Evolutionary conservation across 148 eudicot genomes (phyloP).

Genomic region (Talinum fruticosum): DNA sequence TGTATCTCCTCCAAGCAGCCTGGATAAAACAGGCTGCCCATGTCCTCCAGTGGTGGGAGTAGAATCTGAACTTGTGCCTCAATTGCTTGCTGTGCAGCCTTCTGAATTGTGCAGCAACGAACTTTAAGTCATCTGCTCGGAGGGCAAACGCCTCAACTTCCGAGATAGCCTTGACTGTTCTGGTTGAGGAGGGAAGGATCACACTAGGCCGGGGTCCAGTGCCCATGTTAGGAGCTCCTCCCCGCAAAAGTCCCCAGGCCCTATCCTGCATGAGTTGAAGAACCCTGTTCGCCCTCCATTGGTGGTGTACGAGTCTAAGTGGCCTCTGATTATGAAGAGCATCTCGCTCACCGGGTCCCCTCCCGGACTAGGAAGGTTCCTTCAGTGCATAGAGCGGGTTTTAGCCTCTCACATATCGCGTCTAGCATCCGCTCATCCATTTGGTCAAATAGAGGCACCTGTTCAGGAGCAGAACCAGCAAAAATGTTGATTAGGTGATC

Average conservation of each 20-base stretch:
- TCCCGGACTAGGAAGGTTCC: slow-evolving; percentile 66
- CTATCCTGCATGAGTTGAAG: slow-evolving; percentile 61
- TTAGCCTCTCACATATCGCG: slow-evolving; percentile 81
- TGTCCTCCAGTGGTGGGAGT: slow-evolving; percentile 80
- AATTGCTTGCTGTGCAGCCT: slow-evolving; percentile 75
- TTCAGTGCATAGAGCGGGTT: slow-evolving; percentile 62
- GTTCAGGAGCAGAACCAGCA: slow-evolving; percentile 5
- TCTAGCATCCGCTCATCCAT: slow-evolving; percentile 80
- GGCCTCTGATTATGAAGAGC: slow-evolving; percentile 81
- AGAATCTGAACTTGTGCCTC: slow-evolving; percentile 65
- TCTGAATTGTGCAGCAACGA: slow-evolving; percentile 68
- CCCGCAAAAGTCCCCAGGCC: slow-evolving; percentile 81
- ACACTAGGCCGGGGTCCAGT: slow-evolving; percentile 48
- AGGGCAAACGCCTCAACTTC: slow-evolving; percentile 90
- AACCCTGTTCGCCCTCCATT: slow-evolving; percentile 83
- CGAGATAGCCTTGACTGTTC: slow-evolving; percentile 68
- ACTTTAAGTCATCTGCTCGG: slow-evolving; percentile 59
- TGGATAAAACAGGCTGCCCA: slow-evolving; percentile 90
- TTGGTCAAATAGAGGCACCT: slow-evolving; percentile 82
- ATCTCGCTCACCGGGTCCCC: slow-evolving; percentile 78
- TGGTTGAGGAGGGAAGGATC: slow-evolving; percentile 72
- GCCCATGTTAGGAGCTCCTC: slow-evolving; percentile 89
- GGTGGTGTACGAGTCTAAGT: slow-evolving; percentile 72
- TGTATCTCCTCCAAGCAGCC: slow-evolving; percentile 69
- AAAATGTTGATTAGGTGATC: neutral